A percentile compares a stretch with the other conserved stretches of the same genome.
Evolutionary conservation across 2,329 filamentous ascomycete species (phyloP).

Genomic region (Fusarium sp.): DNA sequence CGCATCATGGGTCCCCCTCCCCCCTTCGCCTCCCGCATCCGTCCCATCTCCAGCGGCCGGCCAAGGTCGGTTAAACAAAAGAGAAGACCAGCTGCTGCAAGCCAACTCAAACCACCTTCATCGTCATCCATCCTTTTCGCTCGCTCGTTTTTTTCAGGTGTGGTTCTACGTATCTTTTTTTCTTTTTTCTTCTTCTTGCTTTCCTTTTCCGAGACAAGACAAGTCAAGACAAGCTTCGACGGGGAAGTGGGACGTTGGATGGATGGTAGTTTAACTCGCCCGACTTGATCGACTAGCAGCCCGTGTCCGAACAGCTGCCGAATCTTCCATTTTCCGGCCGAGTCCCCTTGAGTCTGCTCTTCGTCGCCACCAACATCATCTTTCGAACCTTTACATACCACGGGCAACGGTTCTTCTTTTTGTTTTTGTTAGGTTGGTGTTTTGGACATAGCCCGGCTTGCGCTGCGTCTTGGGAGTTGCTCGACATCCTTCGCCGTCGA

Average conservation of each 20-base stretch:
- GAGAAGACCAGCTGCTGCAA: slow-evolving; percentile 30
- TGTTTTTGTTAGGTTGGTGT: slow-evolving; percentile 8
- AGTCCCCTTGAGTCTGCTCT: slow-evolving; percentile 36
- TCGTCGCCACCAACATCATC: slow-evolving; percentile 28
- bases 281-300: not conserved
- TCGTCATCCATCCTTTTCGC: slow-evolving; percentile 20
- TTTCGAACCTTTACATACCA: slow-evolving; percentile 20
- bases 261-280: not conserved
- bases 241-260: slow-evolving; percentile 1
- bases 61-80: slow-evolving; percentile 36
- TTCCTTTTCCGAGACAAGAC: slow-evolving; percentile 1
- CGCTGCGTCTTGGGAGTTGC: not conserved
- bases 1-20: slow-evolving; percentile 20
- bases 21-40: slow-evolving; percentile 41
- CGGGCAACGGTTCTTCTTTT: slow-evolving; percentile 14
- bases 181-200: not conserved
- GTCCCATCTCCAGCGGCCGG: slow-evolving; percentile 37
- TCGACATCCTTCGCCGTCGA: not conserved
- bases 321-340: slow-evolving; percentile 35
- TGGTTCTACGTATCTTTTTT: not conserved
- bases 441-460: not conserved
- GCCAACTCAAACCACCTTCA: slow-evolving; percentile 25
- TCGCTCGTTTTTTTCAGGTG: slow-evolving; percentile 9
- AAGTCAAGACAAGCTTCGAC: slow-evolving; percentile 11
- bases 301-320: slow-evolving; percentile 26